Conservation (phyloP, 441 rosid species). For the Gossypium gossypioides region DNA sequence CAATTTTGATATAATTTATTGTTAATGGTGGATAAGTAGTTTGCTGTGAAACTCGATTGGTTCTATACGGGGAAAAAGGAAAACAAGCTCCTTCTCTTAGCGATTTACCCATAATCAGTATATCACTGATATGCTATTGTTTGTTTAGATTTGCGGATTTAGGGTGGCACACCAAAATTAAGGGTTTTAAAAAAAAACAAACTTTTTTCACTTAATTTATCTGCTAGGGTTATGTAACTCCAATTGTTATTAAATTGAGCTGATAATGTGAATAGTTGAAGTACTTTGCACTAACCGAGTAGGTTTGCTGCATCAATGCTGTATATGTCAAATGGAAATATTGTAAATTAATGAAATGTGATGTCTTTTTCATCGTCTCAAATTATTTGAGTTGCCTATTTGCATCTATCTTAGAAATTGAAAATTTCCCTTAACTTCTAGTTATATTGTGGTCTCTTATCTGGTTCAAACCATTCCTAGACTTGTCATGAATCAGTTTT, state of each 20-base stretch:
- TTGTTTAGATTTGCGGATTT: background rate
- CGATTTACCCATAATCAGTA: background rate
- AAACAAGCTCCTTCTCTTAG: background rate
- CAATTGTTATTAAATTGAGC: background rate
- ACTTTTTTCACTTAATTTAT: background rate
- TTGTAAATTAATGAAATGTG: background rate
- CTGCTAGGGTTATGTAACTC: background rate
- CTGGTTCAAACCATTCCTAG: background rate
- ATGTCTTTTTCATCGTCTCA: background rate
- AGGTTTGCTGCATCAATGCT: background rate
- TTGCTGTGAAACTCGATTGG: background rate
- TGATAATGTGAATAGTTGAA: background rate
- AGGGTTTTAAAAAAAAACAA: too few relatives aligned
- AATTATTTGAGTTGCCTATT: background rate
- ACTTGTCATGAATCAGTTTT: background rate
- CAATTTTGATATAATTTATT: background rate
- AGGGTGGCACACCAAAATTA: background rate
- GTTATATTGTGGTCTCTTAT: background rate
- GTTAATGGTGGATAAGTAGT: background rate
- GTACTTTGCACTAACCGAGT: background rate
- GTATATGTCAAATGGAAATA: background rate
- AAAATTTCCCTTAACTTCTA: background rate
- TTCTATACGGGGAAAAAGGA: background rate
- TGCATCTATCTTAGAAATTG: background rate
- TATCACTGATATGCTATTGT: background rate